phyloP scores from a whole-genome alignment of 805 yeast species.

The Lipomyces chichibuensis region DNA sequence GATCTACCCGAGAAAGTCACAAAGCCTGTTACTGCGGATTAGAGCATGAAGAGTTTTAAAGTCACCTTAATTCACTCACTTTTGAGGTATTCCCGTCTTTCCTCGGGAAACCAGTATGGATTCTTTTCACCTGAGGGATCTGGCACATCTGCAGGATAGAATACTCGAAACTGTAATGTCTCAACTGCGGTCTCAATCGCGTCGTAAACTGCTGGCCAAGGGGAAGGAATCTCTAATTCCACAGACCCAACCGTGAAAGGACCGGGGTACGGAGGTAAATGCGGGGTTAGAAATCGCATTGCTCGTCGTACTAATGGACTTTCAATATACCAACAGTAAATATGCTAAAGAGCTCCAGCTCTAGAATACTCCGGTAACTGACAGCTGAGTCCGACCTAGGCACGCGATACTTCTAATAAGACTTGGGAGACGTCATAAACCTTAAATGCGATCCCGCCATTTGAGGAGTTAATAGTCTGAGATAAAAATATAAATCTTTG shows the following conservation, averaged over 20 bases:
- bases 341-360: background rate
- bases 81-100: constrained; percentile 23
- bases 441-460: too few relatives aligned
- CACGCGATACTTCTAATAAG: too few relatives aligned
- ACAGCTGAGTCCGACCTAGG: too few relatives aligned
- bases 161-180: constrained; percentile 35
- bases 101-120: constrained; percentile 35
- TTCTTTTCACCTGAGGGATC: constrained; percentile 8
- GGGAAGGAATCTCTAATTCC: constrained; percentile 35
- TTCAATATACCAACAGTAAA: background rate
- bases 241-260: constrained; percentile 36
- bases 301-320: background rate
- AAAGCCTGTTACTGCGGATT: constrained; percentile 6
- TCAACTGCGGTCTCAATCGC: constrained; percentile 27
- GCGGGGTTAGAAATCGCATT: constrained; percentile 32
- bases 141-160: constrained; percentile 31
- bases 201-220: constrained; percentile 28
- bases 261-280: constrained; percentile 35
- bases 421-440: too few relatives aligned
- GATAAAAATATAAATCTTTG: too few relatives aligned
- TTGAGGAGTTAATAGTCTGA: too few relatives aligned
- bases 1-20: constrained; percentile 16
- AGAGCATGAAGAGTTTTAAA: background rate
- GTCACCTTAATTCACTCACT: constrained; percentile 4
- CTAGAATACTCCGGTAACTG: too few relatives aligned